These are phyloP conservation scores for Setomelanomma holmii DNA, from an alignment of 2,329 filamentous ascomycete genomes.

Conservation along the genomic window DNA sequence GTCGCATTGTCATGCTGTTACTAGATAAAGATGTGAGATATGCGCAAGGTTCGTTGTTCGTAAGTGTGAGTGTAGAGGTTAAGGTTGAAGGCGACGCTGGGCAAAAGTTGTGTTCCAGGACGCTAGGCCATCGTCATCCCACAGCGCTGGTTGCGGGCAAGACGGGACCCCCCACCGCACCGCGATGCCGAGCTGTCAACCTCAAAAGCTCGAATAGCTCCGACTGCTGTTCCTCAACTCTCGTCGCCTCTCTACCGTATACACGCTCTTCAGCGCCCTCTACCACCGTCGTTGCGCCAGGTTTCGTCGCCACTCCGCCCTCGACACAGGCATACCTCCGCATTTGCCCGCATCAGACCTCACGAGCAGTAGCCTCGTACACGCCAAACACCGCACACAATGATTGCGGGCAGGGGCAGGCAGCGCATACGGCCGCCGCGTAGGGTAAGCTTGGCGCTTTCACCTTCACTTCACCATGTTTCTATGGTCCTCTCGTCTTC, in stretches of 20 bases:
- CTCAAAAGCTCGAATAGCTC: background rate
- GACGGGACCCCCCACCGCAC: slow-evolving; percentile 8
- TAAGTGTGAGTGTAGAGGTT: background rate
- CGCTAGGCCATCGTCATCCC: background rate
- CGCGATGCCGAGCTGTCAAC: background rate
- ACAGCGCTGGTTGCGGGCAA: slow-evolving; percentile 8
- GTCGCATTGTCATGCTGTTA: slow-evolving; percentile 26
- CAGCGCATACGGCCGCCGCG: slow-evolving; percentile 72
- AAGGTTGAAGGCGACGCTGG: background rate
- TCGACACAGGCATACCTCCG: background rate
- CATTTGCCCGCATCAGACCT: slow-evolving; percentile 2
- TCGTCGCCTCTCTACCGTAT: background rate
- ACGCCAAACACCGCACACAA: slow-evolving; percentile 32
- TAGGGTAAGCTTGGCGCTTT: slow-evolving; percentile 61
- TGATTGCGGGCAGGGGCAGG: slow-evolving; percentile 63
- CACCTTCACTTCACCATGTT: slow-evolving; percentile 4
- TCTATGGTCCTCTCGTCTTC: background rate
- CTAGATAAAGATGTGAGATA: background rate
- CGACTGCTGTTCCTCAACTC: background rate
- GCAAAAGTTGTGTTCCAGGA: background rate
- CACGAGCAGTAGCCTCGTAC: slow-evolving; percentile 3
- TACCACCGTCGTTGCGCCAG: background rate
- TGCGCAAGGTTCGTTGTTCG: background rate
- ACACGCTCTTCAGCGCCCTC: background rate
- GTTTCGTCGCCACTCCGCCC: background rate